Conservation (phyloP, 2,329 filamentous ascomycete species). For the Colletotrichum lini region DNA sequence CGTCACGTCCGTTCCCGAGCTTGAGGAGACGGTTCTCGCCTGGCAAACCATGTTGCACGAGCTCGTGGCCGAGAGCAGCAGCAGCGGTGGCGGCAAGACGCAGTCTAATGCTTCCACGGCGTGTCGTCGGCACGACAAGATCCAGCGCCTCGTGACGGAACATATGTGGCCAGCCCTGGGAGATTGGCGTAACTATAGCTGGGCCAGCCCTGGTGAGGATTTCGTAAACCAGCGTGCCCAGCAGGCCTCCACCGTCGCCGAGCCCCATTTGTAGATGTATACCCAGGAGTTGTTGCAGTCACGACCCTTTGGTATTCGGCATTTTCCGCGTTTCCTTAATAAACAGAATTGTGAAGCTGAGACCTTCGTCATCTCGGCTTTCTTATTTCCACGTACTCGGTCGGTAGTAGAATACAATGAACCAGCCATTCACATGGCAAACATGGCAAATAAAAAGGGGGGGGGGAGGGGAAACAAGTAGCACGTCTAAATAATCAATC, state of each 20-base stretch:
- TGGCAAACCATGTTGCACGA: constrained; percentile 69
- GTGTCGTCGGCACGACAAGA: constrained; percentile 47
- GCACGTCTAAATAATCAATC: constrained; percentile 35
- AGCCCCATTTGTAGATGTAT: constrained; percentile 23
- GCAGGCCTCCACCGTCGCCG: neutral
- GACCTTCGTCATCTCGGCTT: constrained; percentile 11
- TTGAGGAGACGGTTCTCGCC: constrained; percentile 73
- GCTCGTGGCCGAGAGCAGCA: constrained; percentile 50
- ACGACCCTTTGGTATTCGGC: too few species aligned
- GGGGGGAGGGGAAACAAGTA: neutral
- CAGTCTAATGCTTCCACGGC: constrained; percentile 41
- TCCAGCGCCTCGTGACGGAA: constrained; percentile 53
- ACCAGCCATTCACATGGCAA: constrained; percentile 30
- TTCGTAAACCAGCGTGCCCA: constrained; percentile 56
- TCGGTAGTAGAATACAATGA: constrained; percentile 33
- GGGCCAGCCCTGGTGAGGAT: constrained; percentile 70
- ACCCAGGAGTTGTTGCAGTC: neutral
- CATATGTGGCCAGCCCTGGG: constrained; percentile 72
- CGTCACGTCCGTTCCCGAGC: constrained; percentile 72
- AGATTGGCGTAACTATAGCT: constrained; percentile 74
- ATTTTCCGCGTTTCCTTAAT: constrained; percentile 2
- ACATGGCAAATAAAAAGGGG: neutral
- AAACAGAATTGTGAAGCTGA: constrained; percentile 17
- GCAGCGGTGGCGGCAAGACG: constrained; percentile 11
- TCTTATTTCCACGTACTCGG: constrained; percentile 6